Evolutionary conservation across 73 alveolate species (phyloP).

Genomic region (Paramecium sexaurelia): DNA sequence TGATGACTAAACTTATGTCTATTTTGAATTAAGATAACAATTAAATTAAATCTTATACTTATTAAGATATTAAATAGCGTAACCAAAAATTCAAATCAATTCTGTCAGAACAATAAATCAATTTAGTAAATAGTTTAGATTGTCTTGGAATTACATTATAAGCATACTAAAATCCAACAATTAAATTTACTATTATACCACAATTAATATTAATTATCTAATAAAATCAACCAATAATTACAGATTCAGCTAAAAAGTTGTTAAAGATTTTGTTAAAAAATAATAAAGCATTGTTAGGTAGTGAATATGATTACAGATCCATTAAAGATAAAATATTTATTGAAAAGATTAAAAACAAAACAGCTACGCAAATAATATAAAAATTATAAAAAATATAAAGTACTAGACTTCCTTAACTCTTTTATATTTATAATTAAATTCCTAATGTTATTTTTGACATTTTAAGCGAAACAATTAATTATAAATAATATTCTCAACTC

Average conservation of each 20-base stretch:
- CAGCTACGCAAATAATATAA: background rate
- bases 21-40: background rate
- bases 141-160: slow-evolving; percentile 24
- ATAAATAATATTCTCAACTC: background rate
- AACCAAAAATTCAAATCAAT: background rate
- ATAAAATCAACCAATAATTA: background rate
- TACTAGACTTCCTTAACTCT: background rate
- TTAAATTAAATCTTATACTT: background rate
- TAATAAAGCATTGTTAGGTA: background rate
- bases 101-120: background rate
- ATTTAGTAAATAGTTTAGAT: slow-evolving; percentile 42
- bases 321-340: slow-evolving; percentile 5
- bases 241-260: slow-evolving; percentile 18
- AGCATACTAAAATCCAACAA: background rate
- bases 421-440: background rate
- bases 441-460: background rate
- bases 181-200: background rate
- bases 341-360: background rate
- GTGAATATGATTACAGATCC: slow-evolving; percentile 28
- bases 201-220: background rate
- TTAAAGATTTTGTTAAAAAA: background rate
- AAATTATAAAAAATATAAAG: background rate
- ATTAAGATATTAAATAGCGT: background rate
- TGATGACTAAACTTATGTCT: background rate
- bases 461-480: background rate